Conservation (phyloP, 768 basidiomycete genomes). For the Leucosporidium scottii region DNA sequence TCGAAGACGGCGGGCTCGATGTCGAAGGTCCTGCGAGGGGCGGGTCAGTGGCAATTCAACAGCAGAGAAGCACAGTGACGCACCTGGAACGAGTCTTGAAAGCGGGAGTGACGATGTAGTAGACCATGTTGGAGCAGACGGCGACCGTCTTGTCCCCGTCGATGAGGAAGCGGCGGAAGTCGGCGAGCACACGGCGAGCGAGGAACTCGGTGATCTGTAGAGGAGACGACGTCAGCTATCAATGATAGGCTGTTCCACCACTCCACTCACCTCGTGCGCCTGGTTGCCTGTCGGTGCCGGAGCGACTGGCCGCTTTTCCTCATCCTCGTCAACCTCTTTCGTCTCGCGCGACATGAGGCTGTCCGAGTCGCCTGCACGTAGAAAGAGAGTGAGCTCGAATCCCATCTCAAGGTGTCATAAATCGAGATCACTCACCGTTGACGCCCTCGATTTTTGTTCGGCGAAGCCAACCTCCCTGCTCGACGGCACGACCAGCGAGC, state of each 20-base stretch:
- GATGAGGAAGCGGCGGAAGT: slow-evolving; percentile 51
- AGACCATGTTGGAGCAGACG: slow-evolving; percentile 74
- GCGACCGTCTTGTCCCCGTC: slow-evolving; percentile 75
- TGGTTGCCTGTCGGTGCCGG: background rate
- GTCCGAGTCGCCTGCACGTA: slow-evolving; percentile 14
- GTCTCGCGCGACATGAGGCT: slow-evolving; percentile 19
- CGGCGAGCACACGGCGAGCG: slow-evolving; percentile 9
- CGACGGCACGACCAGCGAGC: slow-evolving; percentile 64
- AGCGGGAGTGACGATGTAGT: slow-evolving; percentile 72
- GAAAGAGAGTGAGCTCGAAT: background rate
- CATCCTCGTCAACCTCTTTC: slow-evolving; percentile 1
- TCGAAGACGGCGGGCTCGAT: slow-evolving; percentile 60
- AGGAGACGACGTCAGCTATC: background rate
- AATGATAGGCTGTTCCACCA: background rate
- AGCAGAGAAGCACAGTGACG: slow-evolving; percentile 17
- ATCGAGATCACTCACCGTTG: background rate
- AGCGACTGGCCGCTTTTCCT: background rate
- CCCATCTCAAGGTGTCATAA: too few species aligned
- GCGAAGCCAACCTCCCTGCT: slow-evolving; percentile 43
- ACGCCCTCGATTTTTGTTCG: background rate
- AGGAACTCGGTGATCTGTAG: slow-evolving; percentile 23
- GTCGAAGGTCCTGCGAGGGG: slow-evolving; percentile 59
- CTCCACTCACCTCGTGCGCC: background rate
- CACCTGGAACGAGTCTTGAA: slow-evolving; percentile 71
- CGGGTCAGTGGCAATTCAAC: background rate